Conservation (phyloP, 306 rosid species). For the Lathyrus oleraceus region DNA sequence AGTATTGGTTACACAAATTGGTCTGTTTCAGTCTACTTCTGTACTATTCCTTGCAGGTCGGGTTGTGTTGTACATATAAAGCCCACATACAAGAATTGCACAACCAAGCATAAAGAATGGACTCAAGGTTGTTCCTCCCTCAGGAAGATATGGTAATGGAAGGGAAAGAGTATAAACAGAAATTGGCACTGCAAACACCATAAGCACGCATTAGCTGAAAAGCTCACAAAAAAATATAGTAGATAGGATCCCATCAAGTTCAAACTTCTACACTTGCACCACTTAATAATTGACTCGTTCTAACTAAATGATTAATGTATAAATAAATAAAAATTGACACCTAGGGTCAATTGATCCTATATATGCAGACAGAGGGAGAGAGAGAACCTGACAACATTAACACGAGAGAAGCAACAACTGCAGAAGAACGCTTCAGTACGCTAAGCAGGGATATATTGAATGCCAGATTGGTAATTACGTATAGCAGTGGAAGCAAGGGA, state of each 20-base stretch:
- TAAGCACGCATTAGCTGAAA: constrained; percentile 28
- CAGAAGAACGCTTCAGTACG: constrained; percentile 75
- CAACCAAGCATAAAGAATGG: constrained; percentile 76
- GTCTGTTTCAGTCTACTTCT: constrained; percentile 28
- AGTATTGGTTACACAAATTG: constrained; percentile 3
- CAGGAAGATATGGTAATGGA: constrained; percentile 80
- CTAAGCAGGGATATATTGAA: constrained; percentile 78
- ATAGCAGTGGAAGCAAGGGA: constrained; percentile 86
- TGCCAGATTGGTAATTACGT: constrained; percentile 61
- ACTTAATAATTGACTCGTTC: background rate
- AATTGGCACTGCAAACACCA: constrained; percentile 73
- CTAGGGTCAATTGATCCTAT: background rate
- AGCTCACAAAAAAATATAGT: background rate
- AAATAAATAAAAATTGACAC: background rate
- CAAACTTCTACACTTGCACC: background rate
- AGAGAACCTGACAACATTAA: constrained; percentile 78
- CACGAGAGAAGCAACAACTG: constrained; percentile 77
- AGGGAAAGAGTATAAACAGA: constrained; percentile 74
- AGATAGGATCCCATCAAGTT: background rate
- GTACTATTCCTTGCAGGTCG: constrained; percentile 46
- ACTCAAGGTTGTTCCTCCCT: constrained; percentile 62
- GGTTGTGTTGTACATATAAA: constrained; percentile 58
- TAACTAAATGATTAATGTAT: background rate
- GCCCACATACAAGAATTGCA: constrained; percentile 75
- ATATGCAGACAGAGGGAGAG: background rate